These are phyloP conservation scores for Prunus salicina DNA, from an alignment of 306 rosid species.

Conservation along the genomic window DNA sequence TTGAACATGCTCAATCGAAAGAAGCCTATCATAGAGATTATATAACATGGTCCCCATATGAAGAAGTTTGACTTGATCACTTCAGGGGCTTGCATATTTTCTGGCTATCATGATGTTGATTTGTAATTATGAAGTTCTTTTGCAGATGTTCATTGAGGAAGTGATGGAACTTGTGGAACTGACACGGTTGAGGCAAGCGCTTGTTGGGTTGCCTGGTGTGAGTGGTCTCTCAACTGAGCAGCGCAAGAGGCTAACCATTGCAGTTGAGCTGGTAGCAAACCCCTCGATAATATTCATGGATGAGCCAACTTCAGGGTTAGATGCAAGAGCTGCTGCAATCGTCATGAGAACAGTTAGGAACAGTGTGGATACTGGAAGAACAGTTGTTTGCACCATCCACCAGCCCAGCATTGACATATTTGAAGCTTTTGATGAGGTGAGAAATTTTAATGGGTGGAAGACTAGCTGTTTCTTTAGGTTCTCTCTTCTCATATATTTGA, in stretches of 20 bases:
- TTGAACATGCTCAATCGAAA: too few species aligned
- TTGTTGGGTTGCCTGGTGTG: conserved; percentile 54
- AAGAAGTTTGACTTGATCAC: too few species aligned
- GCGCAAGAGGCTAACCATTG: conserved; percentile 52
- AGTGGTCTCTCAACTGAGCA: conserved; percentile 53
- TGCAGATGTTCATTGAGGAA: conserved; percentile 51
- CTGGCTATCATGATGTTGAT: background rate
- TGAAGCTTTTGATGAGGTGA: conserved; percentile 58
- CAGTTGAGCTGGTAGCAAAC: conserved; percentile 55
- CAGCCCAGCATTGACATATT: conserved; percentile 65
- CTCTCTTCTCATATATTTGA: background rate
- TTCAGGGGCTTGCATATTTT: too few species aligned
- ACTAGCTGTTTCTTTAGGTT: background rate
- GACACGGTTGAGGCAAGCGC: conserved; percentile 33
- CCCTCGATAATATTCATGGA: conserved; percentile 18
- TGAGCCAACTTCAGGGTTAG: conserved; percentile 59
- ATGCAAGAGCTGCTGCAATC: conserved; percentile 63
- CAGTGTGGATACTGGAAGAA: background rate
- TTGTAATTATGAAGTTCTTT: background rate
- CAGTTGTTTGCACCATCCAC: conserved; percentile 59
- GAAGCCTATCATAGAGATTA: too few species aligned
- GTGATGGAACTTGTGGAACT: conserved; percentile 58
- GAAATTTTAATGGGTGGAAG: background rate
- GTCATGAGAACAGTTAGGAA: conserved; percentile 26
- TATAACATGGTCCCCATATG: too few species aligned